phyloP scores from a whole-genome alignment of 371 early-diverging fungal genomes.

The Syncephalastrum monosporum region DNA sequence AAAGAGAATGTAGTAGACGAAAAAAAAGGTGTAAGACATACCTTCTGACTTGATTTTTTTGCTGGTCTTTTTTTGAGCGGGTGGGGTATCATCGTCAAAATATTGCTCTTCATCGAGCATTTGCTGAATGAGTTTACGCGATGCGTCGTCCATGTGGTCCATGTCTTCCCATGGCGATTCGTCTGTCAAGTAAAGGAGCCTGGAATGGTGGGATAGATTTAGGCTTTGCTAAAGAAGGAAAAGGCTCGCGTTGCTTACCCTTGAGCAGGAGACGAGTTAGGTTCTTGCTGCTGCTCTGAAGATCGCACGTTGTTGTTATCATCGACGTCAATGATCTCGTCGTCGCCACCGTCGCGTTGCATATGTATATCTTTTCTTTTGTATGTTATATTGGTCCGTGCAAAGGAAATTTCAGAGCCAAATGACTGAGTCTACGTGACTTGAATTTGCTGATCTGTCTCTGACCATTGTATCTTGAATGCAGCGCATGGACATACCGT shows the following conservation, averaged over 20 bases:
- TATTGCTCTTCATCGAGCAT: conserved; percentile 74
- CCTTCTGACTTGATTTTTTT: conserved; percentile 14
- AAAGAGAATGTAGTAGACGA: background rate
- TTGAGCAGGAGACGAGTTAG: no score
- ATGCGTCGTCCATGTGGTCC: conserved; percentile 60
- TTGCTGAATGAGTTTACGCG: conserved; percentile 60
- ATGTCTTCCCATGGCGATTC: background rate
- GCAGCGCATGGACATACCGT: no score
- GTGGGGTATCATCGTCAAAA: conserved; percentile 40
- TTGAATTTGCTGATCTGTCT: no score
- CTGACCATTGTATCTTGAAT: no score
- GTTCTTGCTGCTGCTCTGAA: no score
- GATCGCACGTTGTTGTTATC: background rate
- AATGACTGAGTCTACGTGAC: no score
- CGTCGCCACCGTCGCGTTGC: conserved; percentile 18
- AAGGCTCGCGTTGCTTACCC: conserved; percentile 8
- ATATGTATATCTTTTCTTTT: background rate
- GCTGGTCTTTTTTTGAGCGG: conserved; percentile 13
- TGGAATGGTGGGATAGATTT: no score
- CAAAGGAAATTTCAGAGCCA: no score
- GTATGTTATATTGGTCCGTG: no score
- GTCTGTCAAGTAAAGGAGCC: conserved; percentile 5
- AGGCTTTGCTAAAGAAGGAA: conserved; percentile 4
- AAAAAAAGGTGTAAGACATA: background rate
- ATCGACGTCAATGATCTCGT: conserved; percentile 34